phyloP scores from a whole-genome alignment of 2,329 filamentous ascomycete species.

The Alternaria brassicicola region DNA sequence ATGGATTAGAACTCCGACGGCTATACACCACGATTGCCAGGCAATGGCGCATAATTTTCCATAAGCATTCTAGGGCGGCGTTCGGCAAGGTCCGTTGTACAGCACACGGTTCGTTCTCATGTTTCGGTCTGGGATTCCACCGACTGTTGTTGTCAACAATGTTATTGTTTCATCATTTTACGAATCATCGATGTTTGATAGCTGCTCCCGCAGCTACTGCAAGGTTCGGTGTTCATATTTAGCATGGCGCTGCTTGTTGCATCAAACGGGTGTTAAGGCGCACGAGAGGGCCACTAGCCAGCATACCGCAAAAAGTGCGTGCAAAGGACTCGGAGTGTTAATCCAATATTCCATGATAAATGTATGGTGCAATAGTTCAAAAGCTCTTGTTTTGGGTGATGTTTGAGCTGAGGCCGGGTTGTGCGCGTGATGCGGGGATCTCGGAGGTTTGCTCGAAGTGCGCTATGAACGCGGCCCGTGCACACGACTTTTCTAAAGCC shows the following conservation, averaged over 20 bases:
- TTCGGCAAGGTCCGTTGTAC: slow-evolving; percentile 11
- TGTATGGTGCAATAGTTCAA: slow-evolving; percentile 12
- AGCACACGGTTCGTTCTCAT: slow-evolving; percentile 2
- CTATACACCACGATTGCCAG: not conserved
- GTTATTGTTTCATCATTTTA: slow-evolving; percentile 12
- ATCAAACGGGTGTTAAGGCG: slow-evolving; percentile 22
- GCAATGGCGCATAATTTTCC: slow-evolving; percentile 6
- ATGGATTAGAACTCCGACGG: slow-evolving; percentile 34
- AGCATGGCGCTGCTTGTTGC: slow-evolving; percentile 9
- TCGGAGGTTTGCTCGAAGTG: slow-evolving; percentile 13
- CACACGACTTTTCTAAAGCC: slow-evolving; percentile 28
- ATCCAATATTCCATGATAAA: slow-evolving; percentile 14
- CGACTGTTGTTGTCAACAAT: slow-evolving; percentile 14
- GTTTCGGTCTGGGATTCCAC: not conserved
- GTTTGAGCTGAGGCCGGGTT: not conserved
- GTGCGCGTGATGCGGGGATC: slow-evolving; percentile 13
- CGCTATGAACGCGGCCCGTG: slow-evolving; percentile 14
- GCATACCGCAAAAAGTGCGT: slow-evolving; percentile 32
- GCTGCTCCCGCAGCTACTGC: slow-evolving; percentile 1
- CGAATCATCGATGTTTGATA: not conserved
- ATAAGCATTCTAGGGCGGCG: slow-evolving; percentile 23
- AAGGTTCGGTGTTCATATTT: not conserved
- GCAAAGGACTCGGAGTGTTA: slow-evolving; percentile 12
- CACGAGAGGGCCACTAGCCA: slow-evolving; percentile 6
- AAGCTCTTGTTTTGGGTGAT: not conserved